Percentiles rank a stretch among this genome's conserved stretches.
These are phyloP conservation scores for Colletotrichum gigasporum DNA, from an alignment of 2,329 filamentous ascomycete genomes.

Conservation along the genomic window DNA sequence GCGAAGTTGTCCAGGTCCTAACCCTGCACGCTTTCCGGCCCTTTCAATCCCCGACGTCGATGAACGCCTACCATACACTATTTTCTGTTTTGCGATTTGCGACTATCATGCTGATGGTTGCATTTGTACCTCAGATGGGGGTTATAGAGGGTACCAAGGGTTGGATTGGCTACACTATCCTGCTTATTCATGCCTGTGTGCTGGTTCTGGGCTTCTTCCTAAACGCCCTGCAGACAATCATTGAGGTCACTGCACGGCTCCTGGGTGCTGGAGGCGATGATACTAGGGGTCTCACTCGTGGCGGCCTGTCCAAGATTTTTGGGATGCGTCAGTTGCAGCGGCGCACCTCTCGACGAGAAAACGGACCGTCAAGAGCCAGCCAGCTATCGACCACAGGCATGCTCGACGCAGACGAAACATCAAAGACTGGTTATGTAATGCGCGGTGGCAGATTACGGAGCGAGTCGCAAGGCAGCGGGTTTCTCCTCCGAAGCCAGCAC, in stretches of 20 bases:
- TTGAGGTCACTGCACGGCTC: constrained; percentile 86
- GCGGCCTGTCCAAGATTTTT: constrained; percentile 89
- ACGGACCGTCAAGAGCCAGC: constrained; percentile 76
- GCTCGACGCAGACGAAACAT: constrained; percentile 73
- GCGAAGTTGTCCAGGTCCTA: constrained; percentile 89
- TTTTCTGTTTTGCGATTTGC: constrained; percentile 83
- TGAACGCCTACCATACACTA: constrained; percentile 94
- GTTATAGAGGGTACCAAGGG: constrained; percentile 83
- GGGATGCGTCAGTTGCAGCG: constrained; percentile 89
- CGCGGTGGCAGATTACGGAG: constrained; percentile 65
- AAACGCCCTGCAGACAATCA: constrained; percentile 87
- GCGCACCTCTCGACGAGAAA: constrained; percentile 69
- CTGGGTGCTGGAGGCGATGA: constrained; percentile 85
- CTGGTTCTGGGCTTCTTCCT: constrained; percentile 93
- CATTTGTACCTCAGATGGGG: constrained; percentile 85
- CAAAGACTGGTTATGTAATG: constrained; percentile 68
- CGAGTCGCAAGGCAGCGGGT: constrained; percentile 67
- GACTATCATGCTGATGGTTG: constrained; percentile 78
- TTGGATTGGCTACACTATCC: constrained; percentile 94
- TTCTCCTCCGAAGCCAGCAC: constrained; percentile 53
- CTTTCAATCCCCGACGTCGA: constrained; percentile 90
- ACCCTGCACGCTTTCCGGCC: constrained; percentile 90
- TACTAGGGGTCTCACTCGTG: constrained; percentile 74
- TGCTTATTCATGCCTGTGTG: constrained; percentile 85
- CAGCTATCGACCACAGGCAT: constrained; percentile 86